Conservation (phyloP, 306 rosid species). For the Inga leiocalycina region DNA sequence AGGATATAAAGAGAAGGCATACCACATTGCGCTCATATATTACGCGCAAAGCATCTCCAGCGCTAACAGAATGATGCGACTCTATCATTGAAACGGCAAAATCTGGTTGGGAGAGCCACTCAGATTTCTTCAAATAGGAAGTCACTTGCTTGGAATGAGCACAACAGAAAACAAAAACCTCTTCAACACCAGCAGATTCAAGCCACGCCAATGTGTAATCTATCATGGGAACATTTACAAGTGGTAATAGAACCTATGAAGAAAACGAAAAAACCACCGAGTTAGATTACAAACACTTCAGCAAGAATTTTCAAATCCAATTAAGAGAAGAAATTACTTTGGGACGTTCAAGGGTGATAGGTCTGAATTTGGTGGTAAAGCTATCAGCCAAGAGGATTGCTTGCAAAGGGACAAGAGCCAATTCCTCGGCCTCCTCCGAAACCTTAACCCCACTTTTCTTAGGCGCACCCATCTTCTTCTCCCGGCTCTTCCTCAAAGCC, state of each 20-base stretch:
- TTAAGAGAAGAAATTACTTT: slow-evolving; percentile 48
- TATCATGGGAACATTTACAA: slow-evolving; percentile 91
- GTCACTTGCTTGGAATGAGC: slow-evolving; percentile 91
- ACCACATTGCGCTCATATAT: slow-evolving; percentile 98
- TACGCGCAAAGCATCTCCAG: slow-evolving; percentile 90
- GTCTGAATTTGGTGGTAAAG: slow-evolving; percentile 86
- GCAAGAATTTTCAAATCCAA: not conserved
- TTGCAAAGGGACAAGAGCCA: slow-evolving; percentile 79
- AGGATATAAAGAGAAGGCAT: slow-evolving; percentile 24
- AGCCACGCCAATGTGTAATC: slow-evolving; percentile 91
- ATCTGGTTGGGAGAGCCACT: slow-evolving; percentile 80
- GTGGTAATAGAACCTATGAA: slow-evolving; percentile 77
- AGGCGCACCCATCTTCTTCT: slow-evolving; percentile 65
- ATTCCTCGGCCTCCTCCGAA: slow-evolving; percentile 83
- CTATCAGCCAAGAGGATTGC: slow-evolving; percentile 94
- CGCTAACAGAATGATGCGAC: slow-evolving; percentile 87
- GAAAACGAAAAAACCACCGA: not conserved
- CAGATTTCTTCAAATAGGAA: slow-evolving; percentile 74
- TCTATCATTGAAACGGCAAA: slow-evolving; percentile 74
- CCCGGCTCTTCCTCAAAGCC: slow-evolving; percentile 1
- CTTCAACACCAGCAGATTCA: slow-evolving; percentile 96
- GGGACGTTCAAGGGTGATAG: slow-evolving; percentile 97
- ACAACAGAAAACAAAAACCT: slow-evolving; percentile 93
- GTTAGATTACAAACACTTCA: slow-evolving; percentile 8
- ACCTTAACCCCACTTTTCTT: slow-evolving; percentile 65